Evolutionary conservation across 129 eudicot species (phyloP), one percentile per base, ranked within the genome.

Genomic region (Solidago caesia): DNA sequence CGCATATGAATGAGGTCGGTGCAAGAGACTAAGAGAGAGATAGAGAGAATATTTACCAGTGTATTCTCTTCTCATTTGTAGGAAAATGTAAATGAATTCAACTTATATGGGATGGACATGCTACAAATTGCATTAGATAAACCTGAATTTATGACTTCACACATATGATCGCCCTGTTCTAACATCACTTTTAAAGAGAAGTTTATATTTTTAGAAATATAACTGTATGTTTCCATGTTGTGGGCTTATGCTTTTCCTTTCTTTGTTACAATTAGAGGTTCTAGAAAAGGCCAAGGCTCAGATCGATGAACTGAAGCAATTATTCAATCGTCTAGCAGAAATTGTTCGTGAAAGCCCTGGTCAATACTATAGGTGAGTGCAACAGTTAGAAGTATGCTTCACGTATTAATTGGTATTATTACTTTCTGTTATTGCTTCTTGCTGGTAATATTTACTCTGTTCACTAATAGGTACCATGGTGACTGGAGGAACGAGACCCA

Each of bases 401-500:
- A 74, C 14, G 42, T 52, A 8, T 47, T 45, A 47, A 8, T 58
- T 64, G 65, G 9, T 56, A 64, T 53, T 14, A 2, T 7, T n/a
- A 39, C 47, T 59, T 69, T 26, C 39, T 70, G 33, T 74, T 68
- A n/a, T 66, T 43, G 16, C 12, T 66, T 51, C n/a, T 62, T 55
- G 10, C 49, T 52, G 0, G 27, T 80, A 26, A 67, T 62, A 9
- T 56, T 16, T 70, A 44, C 8, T 29, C 60, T 48, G 52, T 62
- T 80, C 43, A 14, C 49, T 5, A 10, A 51, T 63, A 93, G 97
- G 85, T 94, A 86, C 64, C 98, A 94, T 77, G 95, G 90, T 80
- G 97, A 94, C 76, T 94, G 98, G 98, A 88, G 84, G 77, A 94
- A 78, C 56, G 98, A 94, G 80, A 87, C 93, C 7, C 98, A 94